A percentile compares a stretch with the other conserved stretches of the same genome.
Conservation (phyloP, 2,329 filamentous ascomycete species). For the Dryadomyces quercus-mongolicae region DNA sequence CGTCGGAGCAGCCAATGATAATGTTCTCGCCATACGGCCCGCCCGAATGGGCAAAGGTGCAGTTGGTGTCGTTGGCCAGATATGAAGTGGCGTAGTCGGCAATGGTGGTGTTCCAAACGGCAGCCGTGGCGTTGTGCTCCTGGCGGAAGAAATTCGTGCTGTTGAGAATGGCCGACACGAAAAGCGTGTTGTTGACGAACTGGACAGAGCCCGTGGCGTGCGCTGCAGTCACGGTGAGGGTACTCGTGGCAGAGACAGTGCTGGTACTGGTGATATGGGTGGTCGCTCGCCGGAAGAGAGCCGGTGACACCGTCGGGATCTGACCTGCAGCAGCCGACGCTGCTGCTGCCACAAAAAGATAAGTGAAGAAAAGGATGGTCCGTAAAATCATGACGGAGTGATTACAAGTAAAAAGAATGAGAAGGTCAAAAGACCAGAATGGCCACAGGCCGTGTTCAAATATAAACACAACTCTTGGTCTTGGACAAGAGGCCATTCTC, state of each 20-base stretch:
- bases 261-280: no score
- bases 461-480: background rate
- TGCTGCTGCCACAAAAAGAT: background rate
- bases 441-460: background rate
- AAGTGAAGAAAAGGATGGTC: background rate
- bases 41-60: conserved; percentile 42
- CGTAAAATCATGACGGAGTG: background rate
- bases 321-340: no score
- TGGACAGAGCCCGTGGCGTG: conserved; percentile 25
- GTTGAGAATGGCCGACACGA: conserved; percentile 46
- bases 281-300: background rate
- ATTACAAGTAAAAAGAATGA: background rate
- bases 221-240: conserved; percentile 20
- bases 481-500: background rate
- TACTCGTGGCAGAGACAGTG: conserved; percentile 7
- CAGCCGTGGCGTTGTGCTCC: conserved; percentile 44
- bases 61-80: conserved; percentile 24
- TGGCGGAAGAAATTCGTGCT: conserved; percentile 54
- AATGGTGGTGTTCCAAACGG: conserved; percentile 56
- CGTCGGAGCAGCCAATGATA: conserved; percentile 52
- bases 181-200: conserved; percentile 22
- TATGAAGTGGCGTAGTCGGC: conserved; percentile 41
- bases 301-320: background rate
- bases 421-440: background rate
- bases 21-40: conserved; percentile 66